A percentile compares a stretch with the other conserved stretches of the same genome.
Evolutionary conservation across 1,284 basidiomycete genomes (phyloP).

Genomic region (Leccinum pachyderme): DNA sequence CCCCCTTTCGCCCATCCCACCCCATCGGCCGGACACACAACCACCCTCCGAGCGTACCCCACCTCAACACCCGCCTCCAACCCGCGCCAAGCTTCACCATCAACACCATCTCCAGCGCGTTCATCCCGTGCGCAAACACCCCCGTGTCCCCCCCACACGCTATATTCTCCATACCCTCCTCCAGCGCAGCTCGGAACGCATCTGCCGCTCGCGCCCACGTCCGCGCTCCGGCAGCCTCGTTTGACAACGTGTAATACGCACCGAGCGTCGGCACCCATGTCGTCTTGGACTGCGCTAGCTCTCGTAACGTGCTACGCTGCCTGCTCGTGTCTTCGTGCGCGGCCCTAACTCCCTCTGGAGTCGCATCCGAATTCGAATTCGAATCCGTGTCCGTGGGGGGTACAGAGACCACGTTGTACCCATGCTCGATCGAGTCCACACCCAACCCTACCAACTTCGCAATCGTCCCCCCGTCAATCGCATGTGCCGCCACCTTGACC

Average conservation of each 20-base stretch:
- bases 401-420: conserved; percentile 28
- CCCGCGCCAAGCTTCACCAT: conserved; percentile 58
- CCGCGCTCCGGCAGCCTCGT: conserved; percentile 10
- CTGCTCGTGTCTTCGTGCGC: background rate
- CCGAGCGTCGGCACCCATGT: conserved; percentile 63
- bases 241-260: conserved; percentile 41
- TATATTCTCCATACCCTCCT: conserved; percentile 43
- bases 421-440: conserved; percentile 53
- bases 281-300: conserved; percentile 32
- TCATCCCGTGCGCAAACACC: conserved; percentile 59
- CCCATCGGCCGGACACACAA: conserved; percentile 48
- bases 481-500: conserved; percentile 62
- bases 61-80: conserved; percentile 52
- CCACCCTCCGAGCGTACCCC: conserved; percentile 63
- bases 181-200: conserved; percentile 48
- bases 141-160: conserved; percentile 67
- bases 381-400: background rate
- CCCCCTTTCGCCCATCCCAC: conserved; percentile 47
- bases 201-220: conserved; percentile 40
- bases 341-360: background rate
- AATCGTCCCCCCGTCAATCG: conserved; percentile 41
- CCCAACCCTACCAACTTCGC: conserved; percentile 36
- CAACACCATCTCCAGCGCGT: conserved; percentile 58
- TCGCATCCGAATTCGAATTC: background rate
- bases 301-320: conserved; percentile 23